Conservation (phyloP, 129 eudicot species). For the Smallanthus sonchifolius region DNA sequence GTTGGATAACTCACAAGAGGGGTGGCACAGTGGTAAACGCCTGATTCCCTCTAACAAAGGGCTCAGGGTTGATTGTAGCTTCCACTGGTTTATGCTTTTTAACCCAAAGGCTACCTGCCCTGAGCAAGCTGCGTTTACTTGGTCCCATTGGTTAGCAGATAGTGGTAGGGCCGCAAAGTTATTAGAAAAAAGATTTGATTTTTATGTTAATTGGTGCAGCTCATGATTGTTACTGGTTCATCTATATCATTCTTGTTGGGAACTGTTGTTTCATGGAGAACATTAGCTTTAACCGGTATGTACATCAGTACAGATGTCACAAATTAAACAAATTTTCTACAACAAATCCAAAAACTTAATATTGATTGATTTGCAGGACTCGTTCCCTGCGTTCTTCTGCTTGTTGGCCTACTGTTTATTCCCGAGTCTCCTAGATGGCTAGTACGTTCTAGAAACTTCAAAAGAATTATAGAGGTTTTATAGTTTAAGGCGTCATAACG, state of each 20-base stretch:
- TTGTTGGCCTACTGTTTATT: slow-evolving; percentile 64
- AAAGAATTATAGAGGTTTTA: background rate
- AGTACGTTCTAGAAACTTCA: slow-evolving; percentile 34
- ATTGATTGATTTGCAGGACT: slow-evolving; percentile 42
- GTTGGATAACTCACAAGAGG: background rate
- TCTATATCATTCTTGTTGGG: slow-evolving; percentile 64
- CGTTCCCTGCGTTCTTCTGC: slow-evolving; percentile 57
- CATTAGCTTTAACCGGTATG: slow-evolving; percentile 66
- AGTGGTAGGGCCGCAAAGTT: background rate
- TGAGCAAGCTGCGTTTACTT: background rate
- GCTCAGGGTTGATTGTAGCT: slow-evolving; percentile 39
- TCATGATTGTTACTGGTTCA: slow-evolving; percentile 71
- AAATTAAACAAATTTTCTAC: background rate
- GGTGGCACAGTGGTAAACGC: background rate
- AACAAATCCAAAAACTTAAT: background rate
- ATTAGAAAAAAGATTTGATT: background rate
- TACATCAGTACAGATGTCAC: background rate
- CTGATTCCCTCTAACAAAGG: background rate
- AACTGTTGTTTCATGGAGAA: slow-evolving; percentile 72
- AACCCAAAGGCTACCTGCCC: background rate
- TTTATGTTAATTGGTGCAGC: slow-evolving; percentile 33
- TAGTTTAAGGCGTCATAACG: background rate
- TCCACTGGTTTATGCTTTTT: background rate
- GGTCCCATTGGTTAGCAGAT: background rate
- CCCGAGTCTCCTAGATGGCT: slow-evolving; percentile 99